Percentiles rank a stretch among this genome's conserved stretches.
phyloP scores from a whole-genome alignment of 2,329 filamentous ascomycete species.

The Botrytis sinoallii region DNA sequence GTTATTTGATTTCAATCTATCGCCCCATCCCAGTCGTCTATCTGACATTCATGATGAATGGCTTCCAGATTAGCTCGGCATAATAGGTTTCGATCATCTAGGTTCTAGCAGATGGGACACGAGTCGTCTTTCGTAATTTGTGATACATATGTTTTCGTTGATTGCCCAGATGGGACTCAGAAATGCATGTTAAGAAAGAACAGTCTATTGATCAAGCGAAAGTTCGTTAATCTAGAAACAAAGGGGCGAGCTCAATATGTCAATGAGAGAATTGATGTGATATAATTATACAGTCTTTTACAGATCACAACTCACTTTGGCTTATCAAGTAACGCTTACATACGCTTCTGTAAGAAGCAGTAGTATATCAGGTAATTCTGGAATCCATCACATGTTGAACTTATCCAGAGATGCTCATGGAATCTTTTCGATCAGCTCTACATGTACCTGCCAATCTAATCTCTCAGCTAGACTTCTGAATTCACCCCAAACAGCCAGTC shows the following conservation, averaged over 20 bases:
- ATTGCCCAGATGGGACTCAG: accelerated
- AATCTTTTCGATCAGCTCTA: background rate
- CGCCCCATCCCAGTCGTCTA: too few species aligned
- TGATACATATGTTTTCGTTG: too few species aligned
- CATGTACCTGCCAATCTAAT: background rate
- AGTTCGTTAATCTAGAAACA: background rate
- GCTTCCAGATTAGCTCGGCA: too few species aligned
- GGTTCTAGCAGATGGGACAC: too few species aligned
- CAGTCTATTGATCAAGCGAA: background rate
- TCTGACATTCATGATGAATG: too few species aligned
- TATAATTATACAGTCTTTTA: background rate
- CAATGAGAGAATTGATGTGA: background rate
- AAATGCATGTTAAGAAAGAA: too few species aligned
- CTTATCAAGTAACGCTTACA: background rate
- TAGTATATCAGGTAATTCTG: background rate
- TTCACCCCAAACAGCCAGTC: background rate
- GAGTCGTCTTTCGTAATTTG: too few species aligned
- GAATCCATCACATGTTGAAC: background rate
- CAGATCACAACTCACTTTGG: background rate
- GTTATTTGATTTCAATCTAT: too few species aligned
- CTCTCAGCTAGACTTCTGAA: background rate
- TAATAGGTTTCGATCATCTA: too few species aligned
- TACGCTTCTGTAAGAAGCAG: background rate
- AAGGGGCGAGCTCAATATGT: background rate
- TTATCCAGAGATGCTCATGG: background rate